A percentile compares a stretch with the other conserved stretches of the same genome.
Conservation (phyloP, 495 filamentous ascomycete species). For the Hypomontagnella monticulosa region DNA sequence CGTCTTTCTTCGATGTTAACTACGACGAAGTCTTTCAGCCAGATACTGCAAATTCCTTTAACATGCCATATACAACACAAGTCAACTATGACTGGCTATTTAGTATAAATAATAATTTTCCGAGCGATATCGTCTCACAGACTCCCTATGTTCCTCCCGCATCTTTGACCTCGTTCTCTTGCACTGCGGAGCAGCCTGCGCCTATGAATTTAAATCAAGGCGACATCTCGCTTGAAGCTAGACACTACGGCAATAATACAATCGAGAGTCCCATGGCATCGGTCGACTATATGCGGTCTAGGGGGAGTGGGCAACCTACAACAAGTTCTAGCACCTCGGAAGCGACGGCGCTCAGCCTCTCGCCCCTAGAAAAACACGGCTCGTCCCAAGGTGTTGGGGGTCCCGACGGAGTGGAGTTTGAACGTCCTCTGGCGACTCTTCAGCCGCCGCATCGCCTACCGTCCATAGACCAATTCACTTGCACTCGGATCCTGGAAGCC, state of each 20-base stretch:
- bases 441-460: constrained; percentile 38
- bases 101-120: constrained; percentile 43
- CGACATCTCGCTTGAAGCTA: constrained; percentile 5
- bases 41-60: constrained; percentile 63
- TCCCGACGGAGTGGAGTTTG: constrained; percentile 20
- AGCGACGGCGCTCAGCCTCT: constrained; percentile 1
- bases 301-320: constrained; percentile 16
- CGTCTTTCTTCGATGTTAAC: constrained; percentile 45
- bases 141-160: constrained; percentile 27
- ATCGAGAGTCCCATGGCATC: constrained; percentile 25
- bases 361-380: constrained; percentile 1
- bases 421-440: constrained; percentile 38
- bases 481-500: constrained; percentile 54
- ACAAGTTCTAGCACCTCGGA: constrained; percentile 22
- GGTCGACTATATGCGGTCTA: constrained; percentile 14
- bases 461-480: constrained; percentile 51
- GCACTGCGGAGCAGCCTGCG: constrained; percentile 9
- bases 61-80: constrained; percentile 65
- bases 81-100: constrained; percentile 68
- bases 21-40: constrained; percentile 55
- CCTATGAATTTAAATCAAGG: constrained; percentile 7
- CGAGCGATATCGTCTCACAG: constrained; percentile 3
- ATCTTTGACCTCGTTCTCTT: constrained; percentile 16
- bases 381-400: background rate
- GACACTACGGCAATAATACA: constrained; percentile 12